Conservation (phyloP, 2,329 filamentous ascomycete genomes). For the Septoria linicola region DNA sequence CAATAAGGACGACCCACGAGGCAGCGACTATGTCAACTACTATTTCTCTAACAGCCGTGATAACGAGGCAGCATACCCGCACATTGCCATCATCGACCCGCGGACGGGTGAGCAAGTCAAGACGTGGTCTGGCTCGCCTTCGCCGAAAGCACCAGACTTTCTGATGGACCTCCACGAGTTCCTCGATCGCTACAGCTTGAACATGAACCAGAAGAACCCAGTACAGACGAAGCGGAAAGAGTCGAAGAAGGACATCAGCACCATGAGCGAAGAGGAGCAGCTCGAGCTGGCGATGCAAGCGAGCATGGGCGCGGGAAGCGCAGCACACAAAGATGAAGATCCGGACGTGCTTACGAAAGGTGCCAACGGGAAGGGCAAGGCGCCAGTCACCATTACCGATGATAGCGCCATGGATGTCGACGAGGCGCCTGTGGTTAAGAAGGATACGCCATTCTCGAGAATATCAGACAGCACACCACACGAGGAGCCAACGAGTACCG, state of each 20-base stretch:
- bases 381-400: slow-evolving; percentile 42
- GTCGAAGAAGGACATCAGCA: slow-evolving; percentile 66
- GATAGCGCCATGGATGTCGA: slow-evolving; percentile 20
- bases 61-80: slow-evolving; percentile 85
- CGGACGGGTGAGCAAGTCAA: slow-evolving; percentile 97
- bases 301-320: slow-evolving; percentile 64
- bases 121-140: slow-evolving; percentile 83
- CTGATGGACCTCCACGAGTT: slow-evolving; percentile 92
- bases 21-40: slow-evolving; percentile 80
- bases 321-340: slow-evolving; percentile 63
- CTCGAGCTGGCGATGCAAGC: slow-evolving; percentile 89
- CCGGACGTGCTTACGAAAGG: slow-evolving; percentile 83
- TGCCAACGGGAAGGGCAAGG: slow-evolving; percentile 55
- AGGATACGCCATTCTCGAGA: slow-evolving; percentile 56
- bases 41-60: slow-evolving; percentile 76
- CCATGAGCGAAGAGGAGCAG: slow-evolving; percentile 98
- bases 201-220: slow-evolving; percentile 85
- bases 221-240: slow-evolving; percentile 77
- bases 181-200: slow-evolving; percentile 92
- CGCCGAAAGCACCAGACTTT: slow-evolving; percentile 75
- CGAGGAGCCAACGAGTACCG: slow-evolving; percentile 66
- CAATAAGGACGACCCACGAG: slow-evolving; percentile 76
- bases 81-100: slow-evolving; percentile 93
- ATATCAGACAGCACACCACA: slow-evolving; percentile 76
- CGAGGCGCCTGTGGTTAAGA: slow-evolving; percentile 20